These are phyloP conservation scores for Aspergillus sclerotioniger DNA, from an alignment of 495 filamentous ascomycete genomes.

Conservation along the genomic window DNA sequence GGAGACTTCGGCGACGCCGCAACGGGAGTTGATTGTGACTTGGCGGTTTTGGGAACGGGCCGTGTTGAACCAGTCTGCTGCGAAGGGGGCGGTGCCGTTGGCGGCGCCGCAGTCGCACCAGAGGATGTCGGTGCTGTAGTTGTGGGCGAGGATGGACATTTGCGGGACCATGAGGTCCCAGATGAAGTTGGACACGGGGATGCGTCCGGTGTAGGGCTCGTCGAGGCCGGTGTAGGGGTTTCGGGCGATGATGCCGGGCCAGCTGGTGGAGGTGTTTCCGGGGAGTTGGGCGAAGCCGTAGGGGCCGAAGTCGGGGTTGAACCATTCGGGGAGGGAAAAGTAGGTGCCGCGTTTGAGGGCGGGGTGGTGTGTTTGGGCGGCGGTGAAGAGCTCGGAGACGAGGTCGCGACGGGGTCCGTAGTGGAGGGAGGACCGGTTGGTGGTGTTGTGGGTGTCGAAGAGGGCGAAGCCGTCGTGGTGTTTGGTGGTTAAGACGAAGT, in stretches of 20 bases:
- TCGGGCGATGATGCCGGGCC: not conserved
- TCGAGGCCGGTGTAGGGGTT: slow-evolving; percentile 36
- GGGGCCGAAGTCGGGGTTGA: slow-evolving; percentile 48
- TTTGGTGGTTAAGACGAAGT: slow-evolving; percentile 56
- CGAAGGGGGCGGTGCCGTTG: slow-evolving; percentile 48
- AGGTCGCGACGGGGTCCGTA: slow-evolving; percentile 44
- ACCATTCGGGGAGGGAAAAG: slow-evolving; percentile 58
- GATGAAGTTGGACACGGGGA: slow-evolving; percentile 47
- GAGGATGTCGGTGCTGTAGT: slow-evolving; percentile 52
- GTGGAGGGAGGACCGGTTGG: slow-evolving; percentile 45
- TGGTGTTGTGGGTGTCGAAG: slow-evolving; percentile 47
- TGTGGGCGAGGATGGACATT: slow-evolving; percentile 49
- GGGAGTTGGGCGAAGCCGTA: slow-evolving; percentile 36
- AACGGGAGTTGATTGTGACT: slow-evolving; percentile 52
- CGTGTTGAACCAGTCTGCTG: slow-evolving; percentile 45
- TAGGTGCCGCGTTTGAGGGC: slow-evolving; percentile 49
- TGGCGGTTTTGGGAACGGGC: slow-evolving; percentile 38
- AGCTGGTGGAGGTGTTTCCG: not conserved
- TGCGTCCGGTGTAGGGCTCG: slow-evolving; percentile 48
- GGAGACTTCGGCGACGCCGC: slow-evolving; percentile 39
- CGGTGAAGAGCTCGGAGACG: slow-evolving; percentile 50
- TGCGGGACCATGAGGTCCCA: slow-evolving; percentile 49
- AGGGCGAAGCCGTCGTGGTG: slow-evolving; percentile 26
- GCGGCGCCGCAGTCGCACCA: slow-evolving; percentile 56
- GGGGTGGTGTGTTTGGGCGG: slow-evolving; percentile 48